Conservation (phyloP, 306 rosid genomes). For the Cucumis cinereus region DNA sequence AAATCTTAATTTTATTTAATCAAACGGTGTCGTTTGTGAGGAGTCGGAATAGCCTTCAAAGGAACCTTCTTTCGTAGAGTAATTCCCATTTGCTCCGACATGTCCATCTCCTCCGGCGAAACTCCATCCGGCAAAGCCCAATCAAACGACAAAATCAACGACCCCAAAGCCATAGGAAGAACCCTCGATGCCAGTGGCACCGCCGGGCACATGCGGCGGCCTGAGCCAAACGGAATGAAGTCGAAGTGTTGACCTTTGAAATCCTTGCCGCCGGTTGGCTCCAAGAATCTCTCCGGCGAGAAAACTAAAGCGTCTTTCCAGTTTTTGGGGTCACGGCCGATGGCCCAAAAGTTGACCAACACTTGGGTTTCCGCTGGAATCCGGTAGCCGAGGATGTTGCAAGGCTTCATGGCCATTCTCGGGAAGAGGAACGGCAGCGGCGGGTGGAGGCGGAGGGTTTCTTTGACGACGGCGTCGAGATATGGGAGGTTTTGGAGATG, state of each 20-base stretch:
- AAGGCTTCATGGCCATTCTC: slow-evolving; percentile 62
- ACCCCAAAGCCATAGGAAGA: slow-evolving; percentile 68
- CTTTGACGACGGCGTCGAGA: slow-evolving; percentile 66
- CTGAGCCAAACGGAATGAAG: slow-evolving; percentile 79
- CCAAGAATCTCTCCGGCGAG: slow-evolving; percentile 70
- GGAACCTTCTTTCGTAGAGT: slow-evolving; percentile 54
- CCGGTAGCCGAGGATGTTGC: slow-evolving; percentile 37
- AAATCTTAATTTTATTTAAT: too few species aligned
- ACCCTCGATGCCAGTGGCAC: slow-evolving; percentile 64
- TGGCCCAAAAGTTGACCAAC: slow-evolving; percentile 87
- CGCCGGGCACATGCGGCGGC: slow-evolving; percentile 79
- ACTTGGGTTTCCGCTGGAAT: slow-evolving; percentile 67
- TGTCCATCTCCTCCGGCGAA: slow-evolving; percentile 58
- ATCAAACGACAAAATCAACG: slow-evolving; percentile 49
- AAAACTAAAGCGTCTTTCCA: slow-evolving; percentile 62
- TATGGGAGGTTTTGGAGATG: slow-evolving; percentile 61
- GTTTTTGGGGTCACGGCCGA: slow-evolving; percentile 55
- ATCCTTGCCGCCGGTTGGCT: slow-evolving; percentile 19
- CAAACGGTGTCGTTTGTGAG: slow-evolving; percentile 13
- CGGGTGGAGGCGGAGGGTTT: slow-evolving; percentile 81
- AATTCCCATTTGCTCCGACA: slow-evolving; percentile 76
- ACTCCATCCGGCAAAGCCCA: slow-evolving; percentile 55
- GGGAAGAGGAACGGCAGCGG: slow-evolving; percentile 93
- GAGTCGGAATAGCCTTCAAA: slow-evolving; percentile 36
- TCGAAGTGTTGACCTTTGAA: slow-evolving; percentile 65